Evolutionary conservation across 352 stramenopile species (phyloP).

Genomic region (Phytophthora agathidicida): DNA sequence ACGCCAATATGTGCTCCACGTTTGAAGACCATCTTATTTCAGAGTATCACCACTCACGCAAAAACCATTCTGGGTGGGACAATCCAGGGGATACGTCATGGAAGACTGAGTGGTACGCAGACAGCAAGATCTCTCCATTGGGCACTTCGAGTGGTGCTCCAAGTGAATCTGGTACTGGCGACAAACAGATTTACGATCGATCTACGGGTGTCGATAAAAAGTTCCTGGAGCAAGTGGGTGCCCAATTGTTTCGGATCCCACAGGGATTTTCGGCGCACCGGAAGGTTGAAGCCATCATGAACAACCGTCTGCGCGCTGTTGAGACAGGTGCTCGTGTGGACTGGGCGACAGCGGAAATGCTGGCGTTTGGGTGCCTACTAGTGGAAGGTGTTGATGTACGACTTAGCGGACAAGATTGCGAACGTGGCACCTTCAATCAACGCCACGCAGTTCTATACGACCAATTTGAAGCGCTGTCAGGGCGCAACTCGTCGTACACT

Average conservation of each 20-base stretch:
- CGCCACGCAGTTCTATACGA: slow-evolving; percentile 90
- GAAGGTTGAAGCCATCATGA: slow-evolving; percentile 89
- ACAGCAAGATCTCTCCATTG: slow-evolving; percentile 27
- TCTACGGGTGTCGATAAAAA: slow-evolving; percentile 77
- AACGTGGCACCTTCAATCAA: slow-evolving; percentile 91
- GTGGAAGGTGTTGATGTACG: slow-evolving; percentile 87
- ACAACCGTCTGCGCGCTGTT: slow-evolving; percentile 78
- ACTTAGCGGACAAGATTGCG: slow-evolving; percentile 88
- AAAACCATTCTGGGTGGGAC: slow-evolving; percentile 79
- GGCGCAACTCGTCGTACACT: slow-evolving; percentile 91
- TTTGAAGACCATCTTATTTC: slow-evolving; percentile 70
- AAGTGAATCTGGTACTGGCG: slow-evolving; percentile 19
- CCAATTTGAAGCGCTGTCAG: slow-evolving; percentile 79
- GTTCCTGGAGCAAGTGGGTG: slow-evolving; percentile 77
- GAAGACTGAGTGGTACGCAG: slow-evolving; percentile 64
- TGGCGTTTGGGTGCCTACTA: slow-evolving; percentile 86
- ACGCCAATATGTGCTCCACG: slow-evolving; percentile 51
- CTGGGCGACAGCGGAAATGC: slow-evolving; percentile 89
- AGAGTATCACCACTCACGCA: slow-evolving; percentile 78
- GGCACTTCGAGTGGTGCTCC: background rate
- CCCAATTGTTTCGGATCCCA: slow-evolving; percentile 81
- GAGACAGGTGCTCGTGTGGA: slow-evolving; percentile 86
- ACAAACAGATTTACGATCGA: slow-evolving; percentile 46
- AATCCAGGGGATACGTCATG: slow-evolving; percentile 72
- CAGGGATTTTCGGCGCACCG: slow-evolving; percentile 85